Conservation (phyloP, 306 rosid species). For the Vicia sativa region DNA sequence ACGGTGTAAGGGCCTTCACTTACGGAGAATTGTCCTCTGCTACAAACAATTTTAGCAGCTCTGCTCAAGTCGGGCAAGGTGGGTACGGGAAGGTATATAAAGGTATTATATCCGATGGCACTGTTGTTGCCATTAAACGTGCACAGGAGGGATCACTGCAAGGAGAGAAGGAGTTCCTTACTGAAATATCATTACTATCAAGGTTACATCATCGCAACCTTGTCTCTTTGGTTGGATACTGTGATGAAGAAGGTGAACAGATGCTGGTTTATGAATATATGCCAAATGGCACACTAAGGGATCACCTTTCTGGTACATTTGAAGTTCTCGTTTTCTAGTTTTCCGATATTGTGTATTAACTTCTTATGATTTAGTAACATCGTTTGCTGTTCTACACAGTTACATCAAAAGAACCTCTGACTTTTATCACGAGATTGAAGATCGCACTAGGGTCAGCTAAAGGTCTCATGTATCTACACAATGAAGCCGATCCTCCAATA, state of each 20-base stretch:
- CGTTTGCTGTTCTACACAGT: constrained; percentile 45
- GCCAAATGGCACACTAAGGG: constrained; percentile 88
- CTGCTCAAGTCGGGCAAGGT: constrained; percentile 74
- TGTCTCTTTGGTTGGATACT: constrained; percentile 76
- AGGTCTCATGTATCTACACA: constrained; percentile 88
- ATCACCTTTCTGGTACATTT: constrained; percentile 82
- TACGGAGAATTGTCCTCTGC: constrained; percentile 66
- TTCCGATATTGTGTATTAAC: neutral
- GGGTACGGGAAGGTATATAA: constrained; percentile 87
- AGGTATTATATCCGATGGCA: constrained; percentile 66
- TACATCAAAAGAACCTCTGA: constrained; percentile 56
- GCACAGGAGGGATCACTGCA: constrained; percentile 81
- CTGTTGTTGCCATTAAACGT: constrained; percentile 79
- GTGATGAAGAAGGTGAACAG: constrained; percentile 88
- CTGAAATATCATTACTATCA: constrained; percentile 79
- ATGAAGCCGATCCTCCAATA: constrained; percentile 98
- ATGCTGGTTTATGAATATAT: constrained; percentile 94
- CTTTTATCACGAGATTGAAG: constrained; percentile 73
- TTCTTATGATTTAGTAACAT: constrained; percentile 11
- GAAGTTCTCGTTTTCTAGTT: constrained; percentile 29
- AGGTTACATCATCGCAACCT: constrained; percentile 88
- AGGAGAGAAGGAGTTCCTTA: constrained; percentile 87
- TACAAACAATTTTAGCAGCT: constrained; percentile 62
- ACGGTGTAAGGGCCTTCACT: constrained; percentile 67
- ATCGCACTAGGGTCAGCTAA: constrained; percentile 82